Percentiles rank a stretch among this genome's conserved stretches.
Evolutionary conservation across 768 basidiomycete genomes (phyloP).

Genomic region (Phanerodontia chrysosporium): DNA sequence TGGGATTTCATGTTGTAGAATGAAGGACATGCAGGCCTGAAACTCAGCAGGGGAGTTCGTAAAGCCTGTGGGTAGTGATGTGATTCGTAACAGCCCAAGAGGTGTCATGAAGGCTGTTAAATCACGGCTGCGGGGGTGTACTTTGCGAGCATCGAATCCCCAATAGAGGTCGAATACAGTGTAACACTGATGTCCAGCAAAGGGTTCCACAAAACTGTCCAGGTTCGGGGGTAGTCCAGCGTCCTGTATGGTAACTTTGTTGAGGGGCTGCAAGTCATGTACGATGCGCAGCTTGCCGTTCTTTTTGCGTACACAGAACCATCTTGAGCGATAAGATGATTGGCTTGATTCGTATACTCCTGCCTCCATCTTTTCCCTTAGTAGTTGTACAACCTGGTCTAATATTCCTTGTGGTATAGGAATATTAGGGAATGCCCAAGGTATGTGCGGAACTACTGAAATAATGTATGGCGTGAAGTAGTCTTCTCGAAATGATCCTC

Average conservation of each 20-base stretch:
- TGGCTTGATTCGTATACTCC: constrained; percentile 35
- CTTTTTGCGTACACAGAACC: constrained; percentile 38
- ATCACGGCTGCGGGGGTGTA: constrained; percentile 10
- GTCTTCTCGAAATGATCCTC: constrained; percentile 17
- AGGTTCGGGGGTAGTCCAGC: constrained; percentile 31
- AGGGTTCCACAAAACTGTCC: constrained; percentile 26
- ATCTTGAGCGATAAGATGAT: constrained; percentile 31
- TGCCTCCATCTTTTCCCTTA: constrained; percentile 30
- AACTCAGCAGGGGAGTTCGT: constrained; percentile 21
- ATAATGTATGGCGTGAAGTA: constrained; percentile 27
- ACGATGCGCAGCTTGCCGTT: constrained; percentile 29
- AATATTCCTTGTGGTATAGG: constrained; percentile 32
- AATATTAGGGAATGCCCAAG: constrained; percentile 32
- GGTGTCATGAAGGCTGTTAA: constrained; percentile 19
- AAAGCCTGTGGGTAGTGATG: constrained; percentile 15
- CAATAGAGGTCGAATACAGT: constrained; percentile 15
- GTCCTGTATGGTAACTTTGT: constrained; percentile 34
- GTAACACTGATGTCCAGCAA: constrained; percentile 15
- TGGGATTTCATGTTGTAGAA: constrained; percentile 22
- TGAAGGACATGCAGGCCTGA: constrained; percentile 17
- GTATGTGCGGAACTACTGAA: constrained; percentile 29
- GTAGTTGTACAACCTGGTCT: constrained; percentile 26
- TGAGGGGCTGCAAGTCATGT: constrained; percentile 35
- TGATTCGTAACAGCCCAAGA: constrained; percentile 10
- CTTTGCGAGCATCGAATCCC: constrained; percentile 12